Percentiles rank a stretch among this genome's conserved stretches.
phyloP scores from a whole-genome alignment of 331 rosid species.

The Ulmus americana region DNA sequence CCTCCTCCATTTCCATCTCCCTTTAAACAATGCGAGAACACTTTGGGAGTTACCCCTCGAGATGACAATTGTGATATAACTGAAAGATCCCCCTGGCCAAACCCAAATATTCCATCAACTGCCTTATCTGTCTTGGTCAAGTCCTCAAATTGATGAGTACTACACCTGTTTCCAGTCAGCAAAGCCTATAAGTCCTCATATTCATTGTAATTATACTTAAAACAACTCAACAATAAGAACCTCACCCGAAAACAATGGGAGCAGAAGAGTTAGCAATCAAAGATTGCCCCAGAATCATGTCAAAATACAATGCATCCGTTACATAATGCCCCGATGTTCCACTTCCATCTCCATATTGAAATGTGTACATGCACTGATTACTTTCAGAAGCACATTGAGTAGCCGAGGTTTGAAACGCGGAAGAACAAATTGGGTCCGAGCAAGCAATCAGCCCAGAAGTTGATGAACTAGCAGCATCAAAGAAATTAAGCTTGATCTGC shows the following conservation, averaged over 20 bases:
- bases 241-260: constrained; percentile 81
- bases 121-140: constrained; percentile 81
- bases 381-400: constrained; percentile 57
- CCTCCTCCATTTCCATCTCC: constrained; percentile 95
- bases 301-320: constrained; percentile 68
- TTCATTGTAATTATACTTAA: neutral
- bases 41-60: constrained; percentile 68
- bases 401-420: constrained; percentile 47
- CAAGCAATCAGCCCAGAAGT: constrained; percentile 62
- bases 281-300: constrained; percentile 61
- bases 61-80: constrained; percentile 85
- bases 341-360: constrained; percentile 90
- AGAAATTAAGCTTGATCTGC: constrained; percentile 73
- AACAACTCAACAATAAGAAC: constrained; percentile 5
- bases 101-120: constrained; percentile 90
- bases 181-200: constrained; percentile 10
- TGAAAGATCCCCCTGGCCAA: constrained; percentile 83
- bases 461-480: constrained; percentile 66
- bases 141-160: constrained; percentile 81
- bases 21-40: constrained; percentile 85
- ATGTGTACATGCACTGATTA: constrained; percentile 75
- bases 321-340: constrained; percentile 90
- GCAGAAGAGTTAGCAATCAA: constrained; percentile 60
- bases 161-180: constrained; percentile 61
- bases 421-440: constrained; percentile 72